These are phyloP conservation scores for Aspergillus sergii DNA, from an alignment of 2,329 filamentous ascomycete species.

Conservation along the genomic window DNA sequence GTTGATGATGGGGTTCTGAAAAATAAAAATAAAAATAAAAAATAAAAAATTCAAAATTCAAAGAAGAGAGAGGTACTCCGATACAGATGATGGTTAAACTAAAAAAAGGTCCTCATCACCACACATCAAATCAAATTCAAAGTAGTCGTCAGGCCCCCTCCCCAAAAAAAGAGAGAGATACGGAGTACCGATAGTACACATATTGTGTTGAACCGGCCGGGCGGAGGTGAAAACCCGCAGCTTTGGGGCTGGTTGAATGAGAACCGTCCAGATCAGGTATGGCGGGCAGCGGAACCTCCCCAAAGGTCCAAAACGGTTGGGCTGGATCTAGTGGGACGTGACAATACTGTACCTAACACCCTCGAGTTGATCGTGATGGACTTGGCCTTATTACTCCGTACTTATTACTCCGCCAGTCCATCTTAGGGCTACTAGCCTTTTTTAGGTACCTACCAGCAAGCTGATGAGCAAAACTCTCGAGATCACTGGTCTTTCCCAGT, in stretches of 20 bases:
- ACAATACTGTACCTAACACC: slow-evolving; percentile 17
- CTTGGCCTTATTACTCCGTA: neutral
- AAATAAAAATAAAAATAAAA: neutral
- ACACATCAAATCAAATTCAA: slow-evolving; percentile 2
- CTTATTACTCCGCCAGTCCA: neutral
- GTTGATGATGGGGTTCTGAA: neutral
- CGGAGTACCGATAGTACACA: neutral
- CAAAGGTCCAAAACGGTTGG: slow-evolving; percentile 42
- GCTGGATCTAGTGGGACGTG: slow-evolving; percentile 25
- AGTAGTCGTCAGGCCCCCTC: neutral
- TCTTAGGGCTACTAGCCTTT: neutral
- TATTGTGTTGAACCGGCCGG: slow-evolving; percentile 30
- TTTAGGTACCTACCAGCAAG: neutral
- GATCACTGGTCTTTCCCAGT: neutral
- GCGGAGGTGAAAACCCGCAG: slow-evolving; percentile 20
- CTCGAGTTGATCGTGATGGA: neutral
- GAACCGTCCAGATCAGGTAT: slow-evolving; percentile 36
- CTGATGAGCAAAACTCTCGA: neutral
- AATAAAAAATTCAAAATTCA: neutral
- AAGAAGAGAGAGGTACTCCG: neutral
- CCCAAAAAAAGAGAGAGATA: neutral
- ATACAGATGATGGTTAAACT: neutral
- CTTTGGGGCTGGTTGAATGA: slow-evolving; percentile 34
- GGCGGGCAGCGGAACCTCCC: slow-evolving; percentile 32
- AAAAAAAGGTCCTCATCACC: neutral